Evolutionary conservation across 2,329 filamentous ascomycete genomes (phyloP), one percentile per base, ranked within the genome.

Genomic region (Penicillium olsonii): DNA sequence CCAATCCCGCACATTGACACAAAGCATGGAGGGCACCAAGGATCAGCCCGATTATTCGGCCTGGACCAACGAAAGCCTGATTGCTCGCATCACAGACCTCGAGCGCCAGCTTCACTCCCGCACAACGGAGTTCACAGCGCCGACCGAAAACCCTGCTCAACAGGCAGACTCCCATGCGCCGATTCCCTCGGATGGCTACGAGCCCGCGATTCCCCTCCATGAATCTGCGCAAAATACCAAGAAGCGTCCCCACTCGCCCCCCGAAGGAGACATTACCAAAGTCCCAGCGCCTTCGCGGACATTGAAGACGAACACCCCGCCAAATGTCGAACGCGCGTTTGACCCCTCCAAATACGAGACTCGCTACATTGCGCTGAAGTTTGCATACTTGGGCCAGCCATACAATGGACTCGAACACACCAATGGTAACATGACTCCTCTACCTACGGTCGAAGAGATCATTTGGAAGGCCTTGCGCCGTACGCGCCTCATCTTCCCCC

Each of bases 361-460:
- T 1, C 84, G 94, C 39, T 84, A 87, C 53, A 88, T 99, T 55
- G 94, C 92, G 7, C 77, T 99, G 51, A 97, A 96, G 70, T 85
- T 99, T 55, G 92, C 94, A 33, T 99, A 99, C 68, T 75, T 97
- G 29, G 94, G 94, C 39, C 88, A 90, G 68, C 82, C 84, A 47
- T 99, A 97, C 71, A 92, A 94, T 70, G 94, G 94, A 1, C 95
- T 91, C 68, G 94, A 99, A 75, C 89, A 92, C 70, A 87, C 92
- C 65, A 80, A 81, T 52, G 84, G 84, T 58, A 87, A 87, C 52
- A 74, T 69, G 1, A 87, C 84, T 5, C 83, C 83, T 3, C 69
- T 89, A 54, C 85, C 92, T 5, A 92, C 91, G 0, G 88, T 99
- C 54, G 94, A 99, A 71, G 91, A 96, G 72, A 88, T 92, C 71